These are phyloP conservation scores for Westerdykella ornata DNA, from an alignment of 2,329 filamentous ascomycete species.

Conservation along the genomic window DNA sequence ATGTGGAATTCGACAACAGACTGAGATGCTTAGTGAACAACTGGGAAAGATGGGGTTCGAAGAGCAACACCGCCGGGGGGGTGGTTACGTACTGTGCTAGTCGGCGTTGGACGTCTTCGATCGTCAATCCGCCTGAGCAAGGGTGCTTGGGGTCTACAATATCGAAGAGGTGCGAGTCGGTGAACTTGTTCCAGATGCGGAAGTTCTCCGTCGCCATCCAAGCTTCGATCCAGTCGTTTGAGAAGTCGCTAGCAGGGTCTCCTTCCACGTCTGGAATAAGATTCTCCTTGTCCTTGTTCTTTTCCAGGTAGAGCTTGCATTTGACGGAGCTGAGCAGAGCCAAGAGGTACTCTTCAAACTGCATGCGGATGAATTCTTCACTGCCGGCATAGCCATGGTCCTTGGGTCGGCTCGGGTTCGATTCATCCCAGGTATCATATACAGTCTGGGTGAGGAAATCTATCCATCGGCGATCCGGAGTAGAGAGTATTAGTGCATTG, in stretches of 20 bases:
- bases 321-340: constrained; percentile 83
- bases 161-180: constrained; percentile 82
- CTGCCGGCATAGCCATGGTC: constrained; percentile 92
- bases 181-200: constrained; percentile 68
- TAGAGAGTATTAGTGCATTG: constrained; percentile 68
- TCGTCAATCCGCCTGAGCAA: constrained; percentile 82
- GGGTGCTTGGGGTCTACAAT: constrained; percentile 90
- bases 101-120: constrained; percentile 88
- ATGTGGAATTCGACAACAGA: constrained; percentile 24
- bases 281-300: constrained; percentile 49
- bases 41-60: constrained; percentile 6
- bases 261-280: constrained; percentile 62
- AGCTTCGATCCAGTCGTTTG: constrained; percentile 73
- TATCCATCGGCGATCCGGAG: constrained; percentile 89
- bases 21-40: constrained; percentile 26
- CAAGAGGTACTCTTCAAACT: constrained; percentile 94
- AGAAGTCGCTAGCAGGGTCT: constrained; percentile 80
- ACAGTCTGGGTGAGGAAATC: constrained; percentile 91
- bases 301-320: constrained; percentile 57
- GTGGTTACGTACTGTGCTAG: constrained; percentile 56
- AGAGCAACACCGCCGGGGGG: constrained; percentile 5
- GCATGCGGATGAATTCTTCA: constrained; percentile 93
- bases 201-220: constrained; percentile 91
- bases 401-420: constrained; percentile 81
- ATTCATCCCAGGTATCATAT: constrained; percentile 92